These are phyloP conservation scores for Scedosporium aurantiacum DNA, from an alignment of 2,329 filamentous ascomycete genomes.

Conservation along the genomic window DNA sequence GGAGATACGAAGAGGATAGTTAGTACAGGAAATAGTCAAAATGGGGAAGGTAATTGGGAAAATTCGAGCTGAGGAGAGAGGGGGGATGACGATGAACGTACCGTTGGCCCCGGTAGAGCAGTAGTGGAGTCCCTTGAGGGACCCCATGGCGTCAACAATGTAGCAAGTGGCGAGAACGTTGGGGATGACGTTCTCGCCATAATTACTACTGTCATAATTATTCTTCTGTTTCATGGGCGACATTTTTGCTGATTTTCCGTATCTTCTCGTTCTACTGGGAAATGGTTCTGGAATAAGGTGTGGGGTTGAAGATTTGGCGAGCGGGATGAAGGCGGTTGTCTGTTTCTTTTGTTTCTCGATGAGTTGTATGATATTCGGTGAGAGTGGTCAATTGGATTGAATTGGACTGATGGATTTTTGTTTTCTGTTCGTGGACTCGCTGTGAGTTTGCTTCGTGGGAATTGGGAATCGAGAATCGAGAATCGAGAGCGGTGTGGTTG, in stretches of 20 bases:
- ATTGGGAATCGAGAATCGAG: too few relatives aligned
- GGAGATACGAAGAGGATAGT: conserved; percentile 10
- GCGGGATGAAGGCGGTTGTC: not conserved
- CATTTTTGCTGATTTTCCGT: conserved; percentile 29
- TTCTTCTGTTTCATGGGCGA: conserved; percentile 61
- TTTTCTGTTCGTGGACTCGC: too few relatives aligned
- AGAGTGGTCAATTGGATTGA: not conserved
- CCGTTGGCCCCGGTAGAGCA: conserved; percentile 83
- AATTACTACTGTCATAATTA: conserved; percentile 65
- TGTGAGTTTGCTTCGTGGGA: too few relatives aligned
- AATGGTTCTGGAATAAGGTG: not conserved
- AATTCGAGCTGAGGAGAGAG: conserved; percentile 2
- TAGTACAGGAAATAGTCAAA: conserved; percentile 9
- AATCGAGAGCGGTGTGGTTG: too few relatives aligned
- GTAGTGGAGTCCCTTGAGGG: conserved; percentile 81
- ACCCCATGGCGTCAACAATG: conserved; percentile 61
- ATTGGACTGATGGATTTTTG: too few relatives aligned
- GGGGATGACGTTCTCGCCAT: conserved; percentile 56
- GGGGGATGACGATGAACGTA: conserved; percentile 26
- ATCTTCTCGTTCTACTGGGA: not conserved
- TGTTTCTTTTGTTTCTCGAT: not conserved
- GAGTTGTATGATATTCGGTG: not conserved
- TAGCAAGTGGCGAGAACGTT: conserved; percentile 89
- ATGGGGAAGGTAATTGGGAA: not conserved
- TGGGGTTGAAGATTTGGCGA: not conserved